Conservation (phyloP, 73 alveolate species). For the Tetrahymena thermophila region DNA sequence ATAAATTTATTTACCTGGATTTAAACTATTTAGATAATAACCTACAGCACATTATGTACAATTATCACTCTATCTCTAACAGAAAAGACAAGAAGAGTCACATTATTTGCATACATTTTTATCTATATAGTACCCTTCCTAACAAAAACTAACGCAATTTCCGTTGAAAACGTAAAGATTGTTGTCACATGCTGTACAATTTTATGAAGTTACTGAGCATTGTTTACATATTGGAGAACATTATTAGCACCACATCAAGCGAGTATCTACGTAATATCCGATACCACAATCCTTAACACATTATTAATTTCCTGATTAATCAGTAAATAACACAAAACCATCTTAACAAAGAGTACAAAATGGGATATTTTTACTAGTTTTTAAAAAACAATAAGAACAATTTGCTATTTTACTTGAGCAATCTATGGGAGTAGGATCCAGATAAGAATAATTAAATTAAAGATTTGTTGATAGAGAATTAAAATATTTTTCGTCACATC, state of each 20-base stretch:
- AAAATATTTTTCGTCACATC: neutral
- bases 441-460: neutral
- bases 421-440: neutral
- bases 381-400: neutral
- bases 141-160: neutral
- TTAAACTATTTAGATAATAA: neutral
- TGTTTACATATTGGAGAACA: neutral
- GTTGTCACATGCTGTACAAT: neutral
- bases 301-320: neutral
- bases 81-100: neutral
- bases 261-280: neutral
- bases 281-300: neutral
- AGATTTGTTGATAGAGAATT: neutral
- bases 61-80: neutral
- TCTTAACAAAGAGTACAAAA: neutral
- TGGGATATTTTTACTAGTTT: neutral
- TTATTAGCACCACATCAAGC: neutral
- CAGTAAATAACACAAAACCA: neutral
- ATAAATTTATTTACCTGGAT: neutral
- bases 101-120: neutral
- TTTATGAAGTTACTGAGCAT: neutral
- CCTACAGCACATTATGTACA: neutral
- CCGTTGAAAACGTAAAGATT: neutral
- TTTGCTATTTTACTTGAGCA: neutral
- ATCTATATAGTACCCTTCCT: neutral